Percentiles rank a stretch among this genome's conserved stretches.
Evolutionary conservation across 768 basidiomycete species (phyloP).

Genomic region (Lentinula raphanica): DNA sequence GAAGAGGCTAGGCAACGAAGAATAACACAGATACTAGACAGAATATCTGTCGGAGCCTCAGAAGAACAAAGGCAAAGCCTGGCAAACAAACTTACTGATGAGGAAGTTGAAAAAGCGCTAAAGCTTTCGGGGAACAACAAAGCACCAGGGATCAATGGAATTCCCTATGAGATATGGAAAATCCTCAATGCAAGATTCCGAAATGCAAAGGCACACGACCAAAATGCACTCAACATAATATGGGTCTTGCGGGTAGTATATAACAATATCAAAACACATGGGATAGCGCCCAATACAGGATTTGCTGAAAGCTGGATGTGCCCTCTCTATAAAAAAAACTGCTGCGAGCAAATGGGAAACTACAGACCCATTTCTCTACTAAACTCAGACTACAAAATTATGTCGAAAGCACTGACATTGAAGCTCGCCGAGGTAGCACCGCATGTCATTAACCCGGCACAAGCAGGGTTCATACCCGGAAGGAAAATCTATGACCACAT

Average conservation of each 20-base stretch:
- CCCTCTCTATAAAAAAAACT: conserved; percentile 38
- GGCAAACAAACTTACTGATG: background rate
- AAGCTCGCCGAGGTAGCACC: conserved; percentile 14
- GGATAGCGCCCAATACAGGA: background rate
- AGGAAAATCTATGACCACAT: conserved; percentile 28
- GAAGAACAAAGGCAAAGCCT: too few relatives aligned
- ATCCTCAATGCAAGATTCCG: background rate
- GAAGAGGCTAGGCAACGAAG: too few relatives aligned
- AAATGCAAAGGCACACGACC: background rate
- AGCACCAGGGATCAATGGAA: background rate
- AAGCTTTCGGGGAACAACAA: background rate
- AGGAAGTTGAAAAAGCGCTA: background rate
- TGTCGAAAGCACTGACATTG: conserved; percentile 21
- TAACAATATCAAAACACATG: conserved; percentile 23
- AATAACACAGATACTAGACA: too few relatives aligned
- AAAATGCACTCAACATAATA: conserved; percentile 4
- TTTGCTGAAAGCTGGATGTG: conserved; percentile 33
- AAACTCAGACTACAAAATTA: conserved; percentile 32
- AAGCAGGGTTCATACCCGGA: conserved; percentile 33
- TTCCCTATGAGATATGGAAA: background rate
- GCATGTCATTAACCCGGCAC: conserved; percentile 25
- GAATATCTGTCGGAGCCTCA: too few relatives aligned
- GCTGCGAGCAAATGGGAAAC: conserved; percentile 23
- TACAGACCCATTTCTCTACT: conserved; percentile 34
- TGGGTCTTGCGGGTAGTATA: background rate